Percentiles rank a stretch among this genome's conserved stretches.
Conservation (phyloP, 1,284 basidiomycete genomes). For the Irpex sp. region DNA sequence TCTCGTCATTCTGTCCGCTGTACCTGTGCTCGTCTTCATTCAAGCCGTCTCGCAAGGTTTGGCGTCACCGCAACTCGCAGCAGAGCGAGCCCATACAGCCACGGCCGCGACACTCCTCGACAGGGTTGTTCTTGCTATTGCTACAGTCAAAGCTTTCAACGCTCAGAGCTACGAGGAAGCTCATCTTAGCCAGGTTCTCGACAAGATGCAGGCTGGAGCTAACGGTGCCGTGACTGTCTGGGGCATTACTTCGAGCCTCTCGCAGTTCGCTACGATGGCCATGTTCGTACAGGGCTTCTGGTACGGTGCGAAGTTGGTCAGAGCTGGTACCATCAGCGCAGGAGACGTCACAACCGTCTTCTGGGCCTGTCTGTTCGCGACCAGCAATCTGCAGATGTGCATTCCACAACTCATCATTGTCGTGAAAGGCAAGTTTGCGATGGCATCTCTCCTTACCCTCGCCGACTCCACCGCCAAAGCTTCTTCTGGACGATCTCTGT, state of each 20-base stretch:
- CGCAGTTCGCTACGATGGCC: constrained; percentile 79
- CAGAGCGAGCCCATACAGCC: constrained; percentile 68
- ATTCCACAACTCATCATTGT: constrained; percentile 78
- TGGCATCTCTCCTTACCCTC: constrained; percentile 68
- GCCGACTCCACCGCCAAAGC: constrained; percentile 39
- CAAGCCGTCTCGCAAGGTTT: constrained; percentile 74
- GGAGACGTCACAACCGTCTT: constrained; percentile 94
- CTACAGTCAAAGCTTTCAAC: constrained; percentile 96
- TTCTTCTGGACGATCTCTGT: constrained; percentile 15
- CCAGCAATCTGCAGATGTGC: constrained; percentile 81
- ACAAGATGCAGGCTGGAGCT: constrained; percentile 45
- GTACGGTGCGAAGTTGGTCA: constrained; percentile 89
- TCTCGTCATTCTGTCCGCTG: constrained; percentile 86
- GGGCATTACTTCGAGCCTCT: constrained; percentile 67
- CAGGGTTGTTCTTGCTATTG: constrained; percentile 74
- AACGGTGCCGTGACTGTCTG: constrained; percentile 67
- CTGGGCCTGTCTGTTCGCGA: constrained; percentile 93
- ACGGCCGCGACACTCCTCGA: constrained; percentile 78
- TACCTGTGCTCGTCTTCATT: constrained; percentile 80
- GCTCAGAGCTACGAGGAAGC: constrained; percentile 63
- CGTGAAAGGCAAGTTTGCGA: constrained; percentile 84
- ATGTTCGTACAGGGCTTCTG: constrained; percentile 98
- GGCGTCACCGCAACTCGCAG: constrained; percentile 62
- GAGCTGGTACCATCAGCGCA: constrained; percentile 61
- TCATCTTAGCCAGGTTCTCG: constrained; percentile 47